These are phyloP conservation scores for Cryptococcus wingfieldii DNA, from an alignment of 1,284 basidiomycete genomes.

Conservation along the genomic window DNA sequence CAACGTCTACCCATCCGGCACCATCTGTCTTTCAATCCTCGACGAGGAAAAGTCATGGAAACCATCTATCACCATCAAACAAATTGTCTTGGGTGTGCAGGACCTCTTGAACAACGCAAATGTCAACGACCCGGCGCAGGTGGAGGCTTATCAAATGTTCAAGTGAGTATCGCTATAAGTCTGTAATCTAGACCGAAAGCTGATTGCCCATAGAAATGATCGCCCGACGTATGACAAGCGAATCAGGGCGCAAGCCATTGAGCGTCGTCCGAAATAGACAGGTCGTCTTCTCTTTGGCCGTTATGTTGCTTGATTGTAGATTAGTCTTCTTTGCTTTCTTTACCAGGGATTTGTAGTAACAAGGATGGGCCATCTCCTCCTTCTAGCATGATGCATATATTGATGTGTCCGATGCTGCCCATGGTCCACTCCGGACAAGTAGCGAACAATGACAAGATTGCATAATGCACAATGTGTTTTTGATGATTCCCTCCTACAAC, in stretches of 20 bases:
- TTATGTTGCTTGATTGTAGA: too few relatives aligned
- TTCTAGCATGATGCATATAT: not conserved
- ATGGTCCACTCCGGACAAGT: not conserved
- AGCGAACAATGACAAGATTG: not conserved
- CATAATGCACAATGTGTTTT: not conserved
- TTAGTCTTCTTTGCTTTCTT: too few relatives aligned
- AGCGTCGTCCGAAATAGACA: slow-evolving; percentile 54
- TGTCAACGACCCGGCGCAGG: slow-evolving; percentile 90
- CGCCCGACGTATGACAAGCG: slow-evolving; percentile 80
- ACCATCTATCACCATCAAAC: slow-evolving; percentile 95
- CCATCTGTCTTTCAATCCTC: slow-evolving; percentile 94
- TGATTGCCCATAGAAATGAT: slow-evolving; percentile 64
- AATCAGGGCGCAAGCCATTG: slow-evolving; percentile 74
- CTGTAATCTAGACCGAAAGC: not conserved
- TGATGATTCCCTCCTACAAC: not conserved
- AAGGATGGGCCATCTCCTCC: too few relatives aligned
- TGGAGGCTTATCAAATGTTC: slow-evolving; percentile 96
- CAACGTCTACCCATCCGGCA: slow-evolving; percentile 98
- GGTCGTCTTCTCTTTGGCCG: too few relatives aligned
- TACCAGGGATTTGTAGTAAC: too few relatives aligned
- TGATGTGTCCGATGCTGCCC: not conserved
- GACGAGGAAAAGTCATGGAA: slow-evolving; percentile 99
- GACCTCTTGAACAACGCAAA: slow-evolving; percentile 92
- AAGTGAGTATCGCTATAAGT: slow-evolving; percentile 59
- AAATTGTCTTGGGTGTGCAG: slow-evolving; percentile 95